Evolutionary conservation across 805 yeast genomes (phyloP), one percentile per base, ranked within the genome.

Genomic region (Groenewaldozyma salmanticensis): DNA sequence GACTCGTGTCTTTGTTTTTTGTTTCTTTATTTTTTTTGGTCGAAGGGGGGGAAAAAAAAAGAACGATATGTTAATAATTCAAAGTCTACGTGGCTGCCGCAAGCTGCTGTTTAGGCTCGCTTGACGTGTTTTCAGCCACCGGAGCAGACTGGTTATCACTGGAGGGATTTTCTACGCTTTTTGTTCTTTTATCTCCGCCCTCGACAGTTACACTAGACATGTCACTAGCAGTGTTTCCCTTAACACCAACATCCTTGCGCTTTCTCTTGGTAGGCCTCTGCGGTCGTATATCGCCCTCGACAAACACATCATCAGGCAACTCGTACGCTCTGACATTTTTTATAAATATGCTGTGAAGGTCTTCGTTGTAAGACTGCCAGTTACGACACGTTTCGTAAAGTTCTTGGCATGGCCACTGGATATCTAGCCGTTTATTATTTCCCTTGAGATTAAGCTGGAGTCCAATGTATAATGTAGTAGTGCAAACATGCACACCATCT

Each of bases 351-450:
- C 77, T 65, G 46, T 77, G 70, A 6, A 70, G 60, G 34, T 75
- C 73, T 40, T 75, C 80, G 49, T 81, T 74, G 53, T 75, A 92
- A 31, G 70, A 68, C 17, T 69, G 68, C 77, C 90, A 84, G 27
- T 75, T 71, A 48, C 84, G 78, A 61, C 96, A 85, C 5, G 85
- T 62, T 33, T 72, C 78, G 63, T 74, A 86, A 59, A 90, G 92
- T 46, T 92, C 97, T 17, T 84, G 72, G 57, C 97, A 88, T 16
- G 95, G 95, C 48, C 78, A 74, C 53, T 82, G 94, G 43, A 90
- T 80, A 58, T 87, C 95, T 51, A 88, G 70, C 52, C 53, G 52
- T 35, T 52, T 52, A 24, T 51, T 48, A 18, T 42, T 78, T 74
- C 64, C 75, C 39, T 72, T 71, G 31, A 63, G 64, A 46, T 59